Conservation (phyloP, 768 basidiomycete genomes). For the Tulasnella calospora region DNA sequence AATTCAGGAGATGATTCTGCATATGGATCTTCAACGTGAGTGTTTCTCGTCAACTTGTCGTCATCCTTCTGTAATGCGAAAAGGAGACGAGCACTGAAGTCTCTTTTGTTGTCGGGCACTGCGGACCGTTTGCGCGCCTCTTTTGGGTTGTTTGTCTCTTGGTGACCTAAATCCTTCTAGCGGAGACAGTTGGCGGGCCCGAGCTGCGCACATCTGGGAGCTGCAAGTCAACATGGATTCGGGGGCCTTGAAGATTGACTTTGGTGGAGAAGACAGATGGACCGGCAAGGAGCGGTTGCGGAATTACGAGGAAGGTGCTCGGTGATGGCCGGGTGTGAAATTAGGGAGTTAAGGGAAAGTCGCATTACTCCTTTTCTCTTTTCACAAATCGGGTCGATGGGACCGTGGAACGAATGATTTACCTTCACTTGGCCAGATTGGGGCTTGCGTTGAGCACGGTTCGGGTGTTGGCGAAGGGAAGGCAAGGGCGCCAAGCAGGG, state of each 20-base stretch:
- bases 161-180: slow-evolving; percentile 37
- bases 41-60: slow-evolving; percentile 27
- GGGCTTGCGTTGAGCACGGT: neutral
- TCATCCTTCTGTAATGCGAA: neutral
- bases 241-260: slow-evolving; percentile 62
- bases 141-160: too few relatives aligned
- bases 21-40: slow-evolving; percentile 76
- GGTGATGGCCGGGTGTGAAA: neutral
- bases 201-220: slow-evolving; percentile 64
- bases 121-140: too few relatives aligned
- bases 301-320: slow-evolving; percentile 46
- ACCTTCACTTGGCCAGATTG: neutral
- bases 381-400: neutral
- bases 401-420: neutral
- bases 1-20: slow-evolving; percentile 50
- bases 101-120: too few relatives aligned
- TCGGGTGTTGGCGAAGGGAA: neutral
- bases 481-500: neutral
- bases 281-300: slow-evolving; percentile 57
- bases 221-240: slow-evolving; percentile 62
- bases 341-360: neutral
- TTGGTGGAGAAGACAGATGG: slow-evolving; percentile 72
- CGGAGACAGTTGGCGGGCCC: slow-evolving; percentile 76
- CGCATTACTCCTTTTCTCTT: neutral
- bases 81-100: too few relatives aligned